Evolutionary conservation across 768 basidiomycete species (phyloP).

Genomic region (Mycena pura): DNA sequence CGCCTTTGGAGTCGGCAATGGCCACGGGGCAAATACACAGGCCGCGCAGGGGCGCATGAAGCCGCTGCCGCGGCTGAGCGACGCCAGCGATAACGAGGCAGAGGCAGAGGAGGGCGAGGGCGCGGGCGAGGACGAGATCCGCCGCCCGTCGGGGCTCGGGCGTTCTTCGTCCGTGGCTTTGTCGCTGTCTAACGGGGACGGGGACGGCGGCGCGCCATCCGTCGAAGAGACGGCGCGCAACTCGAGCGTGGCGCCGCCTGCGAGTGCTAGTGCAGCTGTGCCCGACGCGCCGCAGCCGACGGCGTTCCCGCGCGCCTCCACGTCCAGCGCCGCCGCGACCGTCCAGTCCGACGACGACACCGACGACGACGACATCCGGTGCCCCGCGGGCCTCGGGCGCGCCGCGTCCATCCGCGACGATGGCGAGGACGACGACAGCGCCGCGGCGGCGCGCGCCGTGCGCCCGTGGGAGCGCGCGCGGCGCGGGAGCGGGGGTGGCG

Average conservation of each 20-base stretch:
- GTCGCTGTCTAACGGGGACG: neutral
- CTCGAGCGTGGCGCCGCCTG: no score
- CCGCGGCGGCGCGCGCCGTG: no score
- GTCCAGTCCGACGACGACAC: neutral
- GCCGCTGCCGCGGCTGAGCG: no score
- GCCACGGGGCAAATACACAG: no score
- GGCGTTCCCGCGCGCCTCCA: neutral
- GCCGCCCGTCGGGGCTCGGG: conserved; percentile 13
- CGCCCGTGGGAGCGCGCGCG: no score
- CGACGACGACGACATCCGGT: conserved; percentile 19
- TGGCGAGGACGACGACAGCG: neutral
- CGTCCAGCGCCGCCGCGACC: neutral
- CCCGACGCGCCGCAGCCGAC: neutral
- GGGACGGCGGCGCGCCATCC: neutral
- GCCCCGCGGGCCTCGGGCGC: conserved; percentile 17
- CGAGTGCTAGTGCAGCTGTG: no score
- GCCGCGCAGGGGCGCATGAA: no score
- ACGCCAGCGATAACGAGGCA: no score
- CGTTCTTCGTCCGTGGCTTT: neutral
- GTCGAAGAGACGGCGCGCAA: no score
- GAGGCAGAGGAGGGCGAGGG: neutral
- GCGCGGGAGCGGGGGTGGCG: no score
- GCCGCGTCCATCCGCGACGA: neutral
- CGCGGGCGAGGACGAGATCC: conserved; percentile 15
- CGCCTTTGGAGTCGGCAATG: no score